phyloP scores from a whole-genome alignment of 2,329 filamentous ascomycete genomes.

The Microcyclospora pomicola region DNA sequence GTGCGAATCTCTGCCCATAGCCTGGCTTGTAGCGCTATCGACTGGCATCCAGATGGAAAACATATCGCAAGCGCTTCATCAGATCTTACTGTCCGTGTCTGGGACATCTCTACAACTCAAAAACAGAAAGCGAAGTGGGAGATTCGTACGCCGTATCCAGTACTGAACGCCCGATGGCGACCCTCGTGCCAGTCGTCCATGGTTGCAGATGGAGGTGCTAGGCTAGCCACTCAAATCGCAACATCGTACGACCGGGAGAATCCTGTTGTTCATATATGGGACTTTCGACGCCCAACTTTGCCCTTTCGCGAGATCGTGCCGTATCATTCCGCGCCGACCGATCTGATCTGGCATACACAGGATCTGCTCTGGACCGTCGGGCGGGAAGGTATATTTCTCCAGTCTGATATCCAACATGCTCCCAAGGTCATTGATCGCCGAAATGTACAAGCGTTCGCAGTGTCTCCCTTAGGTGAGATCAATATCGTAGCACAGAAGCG shows the following conservation, averaged over 20 bases:
- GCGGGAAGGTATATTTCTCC: slow-evolving; percentile 46
- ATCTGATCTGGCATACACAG: slow-evolving; percentile 50
- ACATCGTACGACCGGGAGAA: slow-evolving; percentile 50
- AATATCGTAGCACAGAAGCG: slow-evolving; percentile 41
- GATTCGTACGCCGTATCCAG: slow-evolving; percentile 47
- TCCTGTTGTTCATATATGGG: slow-evolving; percentile 49
- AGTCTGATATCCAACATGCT: slow-evolving; percentile 47
- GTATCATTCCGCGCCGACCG: slow-evolving; percentile 41
- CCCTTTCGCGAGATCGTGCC: slow-evolving; percentile 48
- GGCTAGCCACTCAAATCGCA: slow-evolving; percentile 48
- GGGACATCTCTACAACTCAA: slow-evolving; percentile 46
- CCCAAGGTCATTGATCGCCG: slow-evolving; percentile 45
- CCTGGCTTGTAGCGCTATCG: slow-evolving; percentile 42
- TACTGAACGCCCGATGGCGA: slow-evolving; percentile 49
- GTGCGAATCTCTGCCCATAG: slow-evolving; percentile 49
- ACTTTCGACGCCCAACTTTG: slow-evolving; percentile 47
- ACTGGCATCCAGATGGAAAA: slow-evolving; percentile 55
- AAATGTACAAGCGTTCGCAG: slow-evolving; percentile 41
- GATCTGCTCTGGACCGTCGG: slow-evolving; percentile 52
- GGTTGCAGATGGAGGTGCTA: slow-evolving; percentile 36
- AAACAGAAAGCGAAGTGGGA: slow-evolving; percentile 46
- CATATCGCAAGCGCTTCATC: slow-evolving; percentile 49
- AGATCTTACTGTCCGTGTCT: slow-evolving; percentile 49
- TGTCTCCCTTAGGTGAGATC: slow-evolving; percentile 45
- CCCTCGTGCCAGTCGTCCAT: slow-evolving; percentile 44